These are phyloP conservation scores for Phoma sp. DNA, from an alignment of 2,329 filamentous ascomycete species.

Conservation along the genomic window DNA sequence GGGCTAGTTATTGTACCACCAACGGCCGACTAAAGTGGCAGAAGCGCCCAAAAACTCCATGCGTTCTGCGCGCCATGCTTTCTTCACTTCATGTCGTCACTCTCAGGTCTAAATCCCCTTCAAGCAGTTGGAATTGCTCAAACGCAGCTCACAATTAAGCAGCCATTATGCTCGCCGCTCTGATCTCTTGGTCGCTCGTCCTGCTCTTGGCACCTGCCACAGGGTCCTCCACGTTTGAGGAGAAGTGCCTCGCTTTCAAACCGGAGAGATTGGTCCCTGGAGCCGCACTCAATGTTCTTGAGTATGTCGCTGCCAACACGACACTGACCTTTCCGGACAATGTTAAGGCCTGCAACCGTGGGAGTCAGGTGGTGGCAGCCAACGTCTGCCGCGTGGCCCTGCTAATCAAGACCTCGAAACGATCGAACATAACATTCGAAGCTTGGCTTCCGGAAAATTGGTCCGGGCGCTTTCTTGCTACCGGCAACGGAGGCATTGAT, in stretches of 20 bases:
- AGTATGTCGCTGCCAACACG: conserved; percentile 48
- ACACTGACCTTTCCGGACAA: conserved; percentile 51
- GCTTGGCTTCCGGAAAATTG: conserved; percentile 48
- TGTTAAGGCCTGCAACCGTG: conserved; percentile 44
- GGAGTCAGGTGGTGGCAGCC: conserved; percentile 45
- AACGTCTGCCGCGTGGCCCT: conserved; percentile 55
- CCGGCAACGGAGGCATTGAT: conserved; percentile 52
- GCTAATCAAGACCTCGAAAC: conserved; percentile 50
- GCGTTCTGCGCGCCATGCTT: conserved; percentile 2
- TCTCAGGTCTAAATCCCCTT: background rate
- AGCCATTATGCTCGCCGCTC: conserved; percentile 8
- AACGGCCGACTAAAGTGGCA: background rate
- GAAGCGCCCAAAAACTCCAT: background rate
- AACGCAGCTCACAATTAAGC: background rate
- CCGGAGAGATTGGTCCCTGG: conserved; percentile 23
- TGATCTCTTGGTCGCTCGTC: conserved; percentile 10
- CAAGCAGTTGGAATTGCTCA: background rate
- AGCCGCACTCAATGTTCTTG: conserved; percentile 31
- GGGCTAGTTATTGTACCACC: background rate
- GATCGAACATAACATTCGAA: conserved; percentile 53
- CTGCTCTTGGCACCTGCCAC: conserved; percentile 1
- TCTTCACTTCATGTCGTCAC: background rate
- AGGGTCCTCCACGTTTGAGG: conserved; percentile 15
- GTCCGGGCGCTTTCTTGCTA: conserved; percentile 50
- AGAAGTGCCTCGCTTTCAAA: conserved; percentile 29